A percentile compares a stretch with the other conserved stretches of the same genome.
Evolutionary conservation across 371 early-diverging fungal genomes (phyloP).

Genomic region (Actinomortierella wolfii): DNA sequence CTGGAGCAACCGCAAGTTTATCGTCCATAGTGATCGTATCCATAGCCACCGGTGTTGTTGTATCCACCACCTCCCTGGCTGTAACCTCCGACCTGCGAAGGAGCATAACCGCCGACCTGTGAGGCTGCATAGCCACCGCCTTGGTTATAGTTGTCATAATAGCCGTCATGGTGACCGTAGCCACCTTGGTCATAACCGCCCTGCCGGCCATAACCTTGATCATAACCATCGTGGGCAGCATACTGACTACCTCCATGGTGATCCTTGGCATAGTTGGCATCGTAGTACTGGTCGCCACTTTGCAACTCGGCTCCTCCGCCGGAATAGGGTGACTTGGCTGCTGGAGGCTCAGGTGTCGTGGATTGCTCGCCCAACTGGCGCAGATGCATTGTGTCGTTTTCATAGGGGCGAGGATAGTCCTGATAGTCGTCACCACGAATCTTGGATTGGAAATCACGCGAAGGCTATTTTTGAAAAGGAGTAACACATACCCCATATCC

Average conservation of each 20-base stretch:
- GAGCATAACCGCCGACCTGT: conserved; percentile 25
- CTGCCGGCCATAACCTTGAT: conserved; percentile 15
- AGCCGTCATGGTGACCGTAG: conserved; percentile 11
- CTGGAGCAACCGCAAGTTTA: too few species aligned
- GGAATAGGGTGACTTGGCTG: conserved; percentile 32
- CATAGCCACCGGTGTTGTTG: conserved; percentile 10
- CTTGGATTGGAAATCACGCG: conserved; percentile 41
- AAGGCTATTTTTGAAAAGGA: conserved; percentile 17
- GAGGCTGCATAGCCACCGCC: conserved; percentile 10
- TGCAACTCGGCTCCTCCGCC: conserved; percentile 21
- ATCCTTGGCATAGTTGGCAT: conserved; percentile 21
- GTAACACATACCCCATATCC: background rate
- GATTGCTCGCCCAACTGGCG: conserved; percentile 36
- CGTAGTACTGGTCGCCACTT: conserved; percentile 37
- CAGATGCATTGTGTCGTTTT: conserved; percentile 32
- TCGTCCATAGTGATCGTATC: conserved; percentile 21
- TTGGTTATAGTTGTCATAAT: conserved; percentile 13
- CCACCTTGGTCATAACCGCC: conserved; percentile 15
- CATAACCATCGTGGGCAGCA: conserved; percentile 6
- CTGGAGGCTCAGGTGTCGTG: conserved; percentile 32
- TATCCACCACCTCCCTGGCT: conserved; percentile 27
- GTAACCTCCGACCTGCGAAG: conserved; percentile 35
- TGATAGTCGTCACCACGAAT: conserved; percentile 43
- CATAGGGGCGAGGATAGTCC: conserved; percentile 41
- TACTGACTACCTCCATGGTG: conserved; percentile 7